These are phyloP conservation scores for Aethionema arabicum DNA, from an alignment of 345 rosid species.

Conservation along the genomic window DNA sequence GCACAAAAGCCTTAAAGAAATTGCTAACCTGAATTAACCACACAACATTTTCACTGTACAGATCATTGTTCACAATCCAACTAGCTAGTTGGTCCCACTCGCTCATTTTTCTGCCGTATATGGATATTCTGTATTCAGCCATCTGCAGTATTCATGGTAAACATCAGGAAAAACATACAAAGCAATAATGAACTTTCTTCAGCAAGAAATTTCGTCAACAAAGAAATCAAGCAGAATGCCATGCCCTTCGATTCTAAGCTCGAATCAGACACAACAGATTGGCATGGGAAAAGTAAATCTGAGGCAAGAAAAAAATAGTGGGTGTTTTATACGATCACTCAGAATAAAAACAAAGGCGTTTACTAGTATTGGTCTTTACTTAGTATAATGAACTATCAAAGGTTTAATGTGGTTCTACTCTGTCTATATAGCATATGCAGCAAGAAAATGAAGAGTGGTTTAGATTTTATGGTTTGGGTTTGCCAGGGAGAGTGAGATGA, in stretches of 20 bases:
- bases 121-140: constrained; percentile 98
- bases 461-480: not conserved
- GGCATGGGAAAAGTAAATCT: constrained; percentile 5
- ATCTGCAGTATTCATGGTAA: constrained; percentile 54
- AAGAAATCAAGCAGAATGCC: not conserved
- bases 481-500: not conserved
- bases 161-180: constrained; percentile 23
- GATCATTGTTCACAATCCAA: constrained; percentile 98
- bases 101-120: constrained; percentile 97
- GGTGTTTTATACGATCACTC: not conserved
- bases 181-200: not conserved
- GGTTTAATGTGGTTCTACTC: constrained; percentile 4
- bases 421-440: constrained; percentile 16
- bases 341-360: not conserved
- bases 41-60: constrained; percentile 95
- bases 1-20: constrained; percentile 17
- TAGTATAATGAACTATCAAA: not conserved
- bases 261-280: not conserved
- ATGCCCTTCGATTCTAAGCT: not conserved
- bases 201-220: constrained; percentile 17
- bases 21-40: constrained; percentile 96
- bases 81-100: constrained; percentile 99
- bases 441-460: constrained; percentile 11
- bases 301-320: not conserved
- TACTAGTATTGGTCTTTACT: not conserved